These are phyloP conservation scores for Coix lacrymajobi DNA, from an alignment of 176 grass and related monocot species.

Conservation along the genomic window DNA sequence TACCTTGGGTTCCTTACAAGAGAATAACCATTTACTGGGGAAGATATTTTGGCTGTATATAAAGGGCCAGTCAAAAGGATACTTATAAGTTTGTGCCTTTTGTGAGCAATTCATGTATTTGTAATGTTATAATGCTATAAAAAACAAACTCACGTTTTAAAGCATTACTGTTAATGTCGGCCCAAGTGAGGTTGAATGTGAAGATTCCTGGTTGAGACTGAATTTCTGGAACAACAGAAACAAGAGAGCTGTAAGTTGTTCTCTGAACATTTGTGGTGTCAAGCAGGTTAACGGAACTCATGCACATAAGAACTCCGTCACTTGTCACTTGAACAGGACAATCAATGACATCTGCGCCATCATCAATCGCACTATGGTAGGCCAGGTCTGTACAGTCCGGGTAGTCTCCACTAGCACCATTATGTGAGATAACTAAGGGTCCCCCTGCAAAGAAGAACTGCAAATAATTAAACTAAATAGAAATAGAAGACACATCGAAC, in stretches of 20 bases:
- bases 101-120: not conserved
- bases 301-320: slow-evolving; percentile 65
- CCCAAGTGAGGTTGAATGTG: slow-evolving; percentile 86
- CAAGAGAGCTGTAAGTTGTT: slow-evolving; percentile 35
- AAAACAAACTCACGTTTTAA: slow-evolving; percentile 69
- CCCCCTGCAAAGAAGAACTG: slow-evolving; percentile 33
- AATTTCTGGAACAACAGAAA: slow-evolving; percentile 38
- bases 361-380: slow-evolving; percentile 50
- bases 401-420: slow-evolving; percentile 82
- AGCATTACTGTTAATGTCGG: slow-evolving; percentile 34
- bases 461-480: not conserved
- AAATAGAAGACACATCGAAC: not conserved
- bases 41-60: slow-evolving; percentile 65
- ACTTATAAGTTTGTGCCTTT: slow-evolving; percentile 9
- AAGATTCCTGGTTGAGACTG: slow-evolving; percentile 36
- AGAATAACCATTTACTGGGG: not conserved
- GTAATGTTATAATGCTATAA: not conserved
- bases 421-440: slow-evolving; percentile 72
- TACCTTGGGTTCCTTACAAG: slow-evolving; percentile 61
- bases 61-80: not conserved
- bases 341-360: slow-evolving; percentile 89
- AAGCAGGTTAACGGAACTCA: slow-evolving; percentile 68
- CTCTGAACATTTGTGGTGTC: slow-evolving; percentile 42
- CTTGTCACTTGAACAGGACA: slow-evolving; percentile 76
- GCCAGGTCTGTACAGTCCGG: slow-evolving; percentile 78